Conservation (phyloP, 1,139 yeast genomes). For the Candida tropicalis region DNA sequence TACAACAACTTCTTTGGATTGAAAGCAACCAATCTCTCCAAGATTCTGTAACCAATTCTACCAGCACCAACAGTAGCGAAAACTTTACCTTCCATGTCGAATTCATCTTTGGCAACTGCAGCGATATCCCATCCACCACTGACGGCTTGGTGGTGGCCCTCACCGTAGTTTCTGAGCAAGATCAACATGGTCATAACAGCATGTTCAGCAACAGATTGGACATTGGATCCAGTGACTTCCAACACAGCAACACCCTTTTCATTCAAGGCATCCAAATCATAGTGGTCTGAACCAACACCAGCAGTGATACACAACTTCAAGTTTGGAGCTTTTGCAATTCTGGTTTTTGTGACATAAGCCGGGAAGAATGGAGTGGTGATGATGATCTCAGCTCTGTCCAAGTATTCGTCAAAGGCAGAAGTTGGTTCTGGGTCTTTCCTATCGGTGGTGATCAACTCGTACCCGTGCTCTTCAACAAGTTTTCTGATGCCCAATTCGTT, state of each 20-base stretch:
- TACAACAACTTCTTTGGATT: constrained; percentile 73
- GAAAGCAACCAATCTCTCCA: constrained; percentile 74
- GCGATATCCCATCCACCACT: constrained; percentile 77
- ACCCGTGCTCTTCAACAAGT: constrained; percentile 69
- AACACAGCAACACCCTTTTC: constrained; percentile 63
- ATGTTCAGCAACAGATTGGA: constrained; percentile 81
- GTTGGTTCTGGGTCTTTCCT: constrained; percentile 66
- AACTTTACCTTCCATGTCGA: constrained; percentile 75
- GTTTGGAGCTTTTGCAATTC: constrained; percentile 72
- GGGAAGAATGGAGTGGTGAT: constrained; percentile 88
- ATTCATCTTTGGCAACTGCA: constrained; percentile 71
- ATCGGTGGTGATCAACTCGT: constrained; percentile 64
- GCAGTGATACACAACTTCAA: constrained; percentile 76
- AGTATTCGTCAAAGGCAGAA: constrained; percentile 62
- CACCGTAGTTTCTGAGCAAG: constrained; percentile 76
- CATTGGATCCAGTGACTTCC: constrained; percentile 85
- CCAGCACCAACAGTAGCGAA: constrained; percentile 84
- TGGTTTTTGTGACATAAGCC: constrained; percentile 67
- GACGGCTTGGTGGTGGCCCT: constrained; percentile 71
- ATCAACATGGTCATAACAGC: constrained; percentile 74
- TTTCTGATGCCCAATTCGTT: constrained; percentile 73
- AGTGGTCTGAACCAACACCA: constrained; percentile 85
- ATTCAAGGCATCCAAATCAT: constrained; percentile 75
- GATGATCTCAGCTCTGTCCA: constrained; percentile 72
- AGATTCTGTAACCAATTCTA: constrained; percentile 76